Percentiles rank a stretch among this genome's conserved stretches.
These are phyloP conservation scores for Backusella macrospora DNA, from an alignment of 192 early-diverging fungal species.

Conservation along the genomic window DNA sequence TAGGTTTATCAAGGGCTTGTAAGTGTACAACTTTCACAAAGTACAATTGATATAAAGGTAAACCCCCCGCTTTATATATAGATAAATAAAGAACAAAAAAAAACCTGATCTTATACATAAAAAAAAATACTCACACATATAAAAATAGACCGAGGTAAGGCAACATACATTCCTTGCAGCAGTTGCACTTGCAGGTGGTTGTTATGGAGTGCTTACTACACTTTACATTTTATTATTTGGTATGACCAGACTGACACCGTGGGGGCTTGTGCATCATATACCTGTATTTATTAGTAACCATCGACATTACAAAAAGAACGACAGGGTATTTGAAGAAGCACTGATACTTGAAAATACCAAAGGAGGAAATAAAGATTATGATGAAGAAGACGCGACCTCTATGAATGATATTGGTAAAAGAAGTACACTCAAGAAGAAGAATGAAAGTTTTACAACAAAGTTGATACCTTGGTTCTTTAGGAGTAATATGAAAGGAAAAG, in stretches of 20 bases:
- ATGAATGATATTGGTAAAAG: not conserved
- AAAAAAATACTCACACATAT: too few relatives aligned
- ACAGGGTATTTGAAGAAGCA: not conserved
- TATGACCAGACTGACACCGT: constrained; percentile 32
- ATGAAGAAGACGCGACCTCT: not conserved
- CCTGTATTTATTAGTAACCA: constrained; percentile 23
- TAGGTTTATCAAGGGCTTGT: constrained; percentile 27
- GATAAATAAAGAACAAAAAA: constrained; percentile 10
- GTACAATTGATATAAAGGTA: constrained; percentile 28
- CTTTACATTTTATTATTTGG: constrained; percentile 35
- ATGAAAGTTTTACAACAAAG: not conserved
- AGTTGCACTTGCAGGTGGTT: constrained; percentile 35
- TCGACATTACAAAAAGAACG: not conserved
- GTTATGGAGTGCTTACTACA: constrained; percentile 29
- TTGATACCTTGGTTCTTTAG: constrained; percentile 17
- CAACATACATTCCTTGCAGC: constrained; percentile 30
- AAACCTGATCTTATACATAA: not conserved
- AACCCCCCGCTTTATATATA: too few relatives aligned
- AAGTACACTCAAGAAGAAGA: not conserved
- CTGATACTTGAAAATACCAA: not conserved
- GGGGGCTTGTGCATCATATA: constrained; percentile 33
- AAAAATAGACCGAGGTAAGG: constrained; percentile 27
- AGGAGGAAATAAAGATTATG: too few relatives aligned
- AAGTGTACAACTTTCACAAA: constrained; percentile 18
- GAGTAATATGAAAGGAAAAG: constrained; percentile 4